These are phyloP conservation scores for Aspergillus glaucus DNA, from an alignment of 2,329 filamentous ascomycete genomes.

Conservation along the genomic window DNA sequence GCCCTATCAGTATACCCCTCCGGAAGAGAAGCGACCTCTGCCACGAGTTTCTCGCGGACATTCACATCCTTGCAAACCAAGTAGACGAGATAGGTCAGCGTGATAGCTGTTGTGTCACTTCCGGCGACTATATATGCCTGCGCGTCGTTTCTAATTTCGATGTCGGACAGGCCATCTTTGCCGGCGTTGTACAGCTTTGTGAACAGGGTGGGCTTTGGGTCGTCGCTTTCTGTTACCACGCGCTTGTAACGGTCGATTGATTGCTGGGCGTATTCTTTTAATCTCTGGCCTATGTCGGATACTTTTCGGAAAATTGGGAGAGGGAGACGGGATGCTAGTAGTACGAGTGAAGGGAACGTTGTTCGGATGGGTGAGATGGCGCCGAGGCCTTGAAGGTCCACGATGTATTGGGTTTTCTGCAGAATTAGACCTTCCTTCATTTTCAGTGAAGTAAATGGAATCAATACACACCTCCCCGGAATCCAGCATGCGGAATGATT, in stretches of 20 bases:
- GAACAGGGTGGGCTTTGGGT: slow-evolving; percentile 20
- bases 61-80: slow-evolving; percentile 13
- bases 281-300: slow-evolving; percentile 12
- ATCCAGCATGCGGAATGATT: slow-evolving; percentile 51
- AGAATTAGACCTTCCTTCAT: background rate
- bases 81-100: slow-evolving; percentile 40
- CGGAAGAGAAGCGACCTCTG: slow-evolving; percentile 14
- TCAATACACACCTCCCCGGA: slow-evolving; percentile 32
- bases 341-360: slow-evolving; percentile 19
- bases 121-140: slow-evolving; percentile 46
- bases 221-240: slow-evolving; percentile 10
- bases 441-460: background rate
- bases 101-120: slow-evolving; percentile 47
- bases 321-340: slow-evolving; percentile 15
- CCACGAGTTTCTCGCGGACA: slow-evolving; percentile 13
- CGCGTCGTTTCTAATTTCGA: slow-evolving; percentile 38
- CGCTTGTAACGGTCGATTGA: slow-evolving; percentile 20
- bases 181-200: slow-evolving; percentile 20
- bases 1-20: slow-evolving; percentile 23
- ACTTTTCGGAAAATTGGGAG: slow-evolving; percentile 17
- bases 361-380: slow-evolving; percentile 13
- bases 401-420: slow-evolving; percentile 39
- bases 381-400: slow-evolving; percentile 27
- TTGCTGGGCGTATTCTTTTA: slow-evolving; percentile 17
- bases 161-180: slow-evolving; percentile 18